Evolutionary conservation across 306 rosid species (phyloP), one percentile per base, ranked within the genome.

Genomic region (Lablab purpureus): DNA sequence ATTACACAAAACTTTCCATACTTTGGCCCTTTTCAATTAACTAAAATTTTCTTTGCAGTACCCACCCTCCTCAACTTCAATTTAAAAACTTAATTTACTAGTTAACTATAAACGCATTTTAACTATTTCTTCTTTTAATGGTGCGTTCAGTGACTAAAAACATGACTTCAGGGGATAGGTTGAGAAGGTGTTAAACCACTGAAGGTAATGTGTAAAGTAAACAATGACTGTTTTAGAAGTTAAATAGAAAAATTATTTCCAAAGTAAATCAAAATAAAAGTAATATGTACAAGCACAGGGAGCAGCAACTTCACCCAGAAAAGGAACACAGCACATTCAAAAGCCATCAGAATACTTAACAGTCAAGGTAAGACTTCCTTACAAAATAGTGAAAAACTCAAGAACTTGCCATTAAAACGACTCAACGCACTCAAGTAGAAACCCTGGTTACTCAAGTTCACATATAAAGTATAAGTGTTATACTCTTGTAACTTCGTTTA

Each of bases 391-490:
- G 68, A 30, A 62, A 62, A 32, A 30, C 67, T 59, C 19, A 7
- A 60, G 6, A 60, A 60, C 1, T 32, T 62, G 23, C 12, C 45
- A 51, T 11, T 14, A 54, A 37, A 54, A 37, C 3, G 21, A 34
- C 15, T 72, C 22, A 6, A 56, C 65, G 4, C n/a, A 27, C 10
- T 58, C 18, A 27, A 58, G 23, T 34, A 3, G 37, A 10, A 73
- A 73, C 23, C 52, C 36, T 73, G 34, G 25, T 54, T 72, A 32
- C 12, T 52, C 63, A 52, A 34, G 51, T 54, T 55, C 52, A 73
- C 41, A 56, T 17, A 9, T 9, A 41, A 25, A 21, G 36, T 47
- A 65, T 21, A 65, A 22, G 14, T 4, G 63, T 18, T 4, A 27
- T 59, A 55, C 12, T 80, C 36, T 36, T 10, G 15, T 22, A 36